phyloP scores from a whole-genome alignment of 306 rosid genomes.

The Lathyrus sativus region DNA sequence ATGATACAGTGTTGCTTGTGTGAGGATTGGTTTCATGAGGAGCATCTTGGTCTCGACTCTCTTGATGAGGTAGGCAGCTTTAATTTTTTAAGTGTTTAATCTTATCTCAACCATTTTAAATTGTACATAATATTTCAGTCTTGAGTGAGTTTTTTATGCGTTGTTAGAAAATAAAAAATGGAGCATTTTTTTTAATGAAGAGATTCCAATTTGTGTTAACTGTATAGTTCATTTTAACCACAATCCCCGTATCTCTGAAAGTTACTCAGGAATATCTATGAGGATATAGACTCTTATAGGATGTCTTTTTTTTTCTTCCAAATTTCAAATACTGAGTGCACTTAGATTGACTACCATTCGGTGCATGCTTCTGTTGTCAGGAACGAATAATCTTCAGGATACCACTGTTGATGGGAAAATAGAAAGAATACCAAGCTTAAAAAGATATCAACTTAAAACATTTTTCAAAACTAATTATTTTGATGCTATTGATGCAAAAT shows the following conservation, averaged over 20 bases:
- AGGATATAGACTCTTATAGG: background rate
- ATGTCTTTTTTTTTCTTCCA: background rate
- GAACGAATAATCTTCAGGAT: conserved; percentile 15
- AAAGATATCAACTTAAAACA: background rate
- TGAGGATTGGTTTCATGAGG: conserved; percentile 99
- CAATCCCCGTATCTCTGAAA: conserved; percentile 4
- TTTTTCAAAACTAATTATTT: conserved; percentile 8
- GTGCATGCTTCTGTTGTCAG: conserved; percentile 16
- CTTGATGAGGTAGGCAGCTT: conserved; percentile 78
- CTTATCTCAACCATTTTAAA: conserved; percentile 12
- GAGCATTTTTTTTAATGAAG: background rate
- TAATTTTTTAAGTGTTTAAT: conserved; percentile 17
- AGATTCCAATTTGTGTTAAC: conserved; percentile 18
- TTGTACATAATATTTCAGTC: conserved; percentile 1
- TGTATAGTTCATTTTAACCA: conserved; percentile 3
- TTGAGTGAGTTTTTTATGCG: conserved; percentile 1
- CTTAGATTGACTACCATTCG: conserved; percentile 20
- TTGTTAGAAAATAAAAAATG: background rate
- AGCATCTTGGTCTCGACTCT: conserved; percentile 83
- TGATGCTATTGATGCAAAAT: background rate
- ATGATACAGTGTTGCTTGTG: conserved; percentile 97
- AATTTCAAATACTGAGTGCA: background rate
- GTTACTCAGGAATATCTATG: background rate
- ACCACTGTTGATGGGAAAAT: background rate
- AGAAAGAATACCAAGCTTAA: conserved; percentile 10